Conservation (phyloP, 2,329 filamentous ascomycete genomes). For the Phyllosticta citriasiana region DNA sequence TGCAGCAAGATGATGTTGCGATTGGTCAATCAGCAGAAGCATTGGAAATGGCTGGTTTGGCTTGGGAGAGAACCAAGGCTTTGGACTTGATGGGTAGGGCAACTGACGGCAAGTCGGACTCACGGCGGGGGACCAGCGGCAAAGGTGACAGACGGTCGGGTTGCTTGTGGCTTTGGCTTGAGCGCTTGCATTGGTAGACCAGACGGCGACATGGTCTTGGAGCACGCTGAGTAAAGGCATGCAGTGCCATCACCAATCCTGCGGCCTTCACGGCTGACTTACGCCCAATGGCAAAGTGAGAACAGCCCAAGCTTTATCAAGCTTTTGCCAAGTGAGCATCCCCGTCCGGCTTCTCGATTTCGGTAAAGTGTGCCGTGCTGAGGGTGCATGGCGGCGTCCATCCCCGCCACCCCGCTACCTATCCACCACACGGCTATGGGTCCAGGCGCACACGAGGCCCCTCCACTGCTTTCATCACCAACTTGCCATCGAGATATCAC, state of each 20-base stretch:
- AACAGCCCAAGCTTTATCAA: neutral
- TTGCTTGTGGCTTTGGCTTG: neutral
- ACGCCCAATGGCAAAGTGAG: neutral
- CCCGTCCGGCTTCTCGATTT: neutral
- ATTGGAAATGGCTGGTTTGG: neutral
- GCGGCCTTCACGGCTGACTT: neutral
- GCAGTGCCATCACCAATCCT: neutral
- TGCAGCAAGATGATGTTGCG: neutral
- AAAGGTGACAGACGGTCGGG: neutral
- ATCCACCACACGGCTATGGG: neutral
- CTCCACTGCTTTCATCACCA: neutral
- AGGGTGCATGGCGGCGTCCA: neutral
- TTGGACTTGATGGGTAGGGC: neutral
- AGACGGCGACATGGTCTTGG: neutral
- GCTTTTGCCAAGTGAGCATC: neutral
- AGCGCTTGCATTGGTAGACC: neutral
- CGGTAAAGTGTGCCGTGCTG: neutral
- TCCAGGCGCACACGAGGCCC: neutral
- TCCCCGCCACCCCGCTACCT: neutral
- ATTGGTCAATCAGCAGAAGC: neutral
- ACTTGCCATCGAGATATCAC: neutral
- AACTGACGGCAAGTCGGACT: neutral
- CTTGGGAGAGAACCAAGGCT: neutral
- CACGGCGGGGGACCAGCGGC: neutral
- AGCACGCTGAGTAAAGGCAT: neutral